Conservation (phyloP, 2,329 filamentous ascomycete genomes). For the Pseudocercospora ulei region DNA sequence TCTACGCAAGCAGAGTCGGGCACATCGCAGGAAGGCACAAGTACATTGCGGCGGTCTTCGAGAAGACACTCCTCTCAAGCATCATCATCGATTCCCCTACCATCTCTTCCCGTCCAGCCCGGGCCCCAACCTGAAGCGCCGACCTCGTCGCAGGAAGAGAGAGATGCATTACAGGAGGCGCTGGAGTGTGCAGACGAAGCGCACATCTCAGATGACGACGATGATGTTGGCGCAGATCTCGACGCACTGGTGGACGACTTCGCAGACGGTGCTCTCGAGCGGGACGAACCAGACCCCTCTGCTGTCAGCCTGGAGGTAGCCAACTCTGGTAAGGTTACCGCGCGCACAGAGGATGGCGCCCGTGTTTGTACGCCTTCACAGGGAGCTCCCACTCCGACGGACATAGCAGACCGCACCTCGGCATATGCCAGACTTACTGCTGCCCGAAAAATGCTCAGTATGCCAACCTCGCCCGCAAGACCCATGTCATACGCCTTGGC, state of each 20-base stretch:
- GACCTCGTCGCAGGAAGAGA: constrained; percentile 25
- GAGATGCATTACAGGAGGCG: constrained; percentile 54
- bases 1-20: constrained; percentile 17
- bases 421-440: constrained; percentile 30
- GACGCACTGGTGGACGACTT: constrained; percentile 86
- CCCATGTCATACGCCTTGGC: constrained; percentile 77
- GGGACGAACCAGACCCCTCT: constrained; percentile 67
- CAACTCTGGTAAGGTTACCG: constrained; percentile 76
- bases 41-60: constrained; percentile 31
- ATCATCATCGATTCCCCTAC: constrained; percentile 18
- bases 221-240: constrained; percentile 51
- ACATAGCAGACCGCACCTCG: constrained; percentile 28
- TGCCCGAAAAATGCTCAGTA: constrained; percentile 35
- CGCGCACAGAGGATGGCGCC: constrained; percentile 83
- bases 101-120: constrained; percentile 14
- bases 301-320: constrained; percentile 88
- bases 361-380: constrained; percentile 73
- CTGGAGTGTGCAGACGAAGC: constrained; percentile 91
- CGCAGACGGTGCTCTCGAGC: constrained; percentile 71
- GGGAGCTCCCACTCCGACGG: constrained; percentile 33
- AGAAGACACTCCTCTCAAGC: constrained; percentile 29
- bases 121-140: constrained; percentile 38
- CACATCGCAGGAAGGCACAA: constrained; percentile 22
- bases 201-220: constrained; percentile 65
- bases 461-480: constrained; percentile 45